Conservation (phyloP, 169 alveolate species). For the Besnoitia besnoiti region DNA sequence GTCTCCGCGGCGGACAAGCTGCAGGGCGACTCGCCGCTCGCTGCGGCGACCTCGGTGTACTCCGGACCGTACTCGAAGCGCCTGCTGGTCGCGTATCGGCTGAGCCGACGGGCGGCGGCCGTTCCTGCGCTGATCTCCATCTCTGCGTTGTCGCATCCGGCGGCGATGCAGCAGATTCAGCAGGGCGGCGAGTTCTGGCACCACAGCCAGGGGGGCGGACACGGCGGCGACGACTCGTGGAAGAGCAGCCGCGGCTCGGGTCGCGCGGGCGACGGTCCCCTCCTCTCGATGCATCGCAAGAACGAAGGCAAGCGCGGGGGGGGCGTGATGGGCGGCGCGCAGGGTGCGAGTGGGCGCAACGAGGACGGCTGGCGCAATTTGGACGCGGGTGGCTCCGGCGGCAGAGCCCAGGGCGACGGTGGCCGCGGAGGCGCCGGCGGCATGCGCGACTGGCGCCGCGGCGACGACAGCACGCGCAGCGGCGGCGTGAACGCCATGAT, state of each 20-base stretch:
- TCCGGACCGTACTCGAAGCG: conserved; percentile 27
- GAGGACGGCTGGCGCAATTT: conserved; percentile 14
- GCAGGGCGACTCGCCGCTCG: background rate
- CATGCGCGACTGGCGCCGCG: conserved; percentile 11
- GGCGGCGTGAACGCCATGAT: conserved; percentile 23
- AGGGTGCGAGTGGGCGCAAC: background rate
- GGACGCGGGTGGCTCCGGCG: background rate
- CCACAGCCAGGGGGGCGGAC: background rate
- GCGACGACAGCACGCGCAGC: conserved; percentile 26
- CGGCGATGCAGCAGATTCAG: background rate
- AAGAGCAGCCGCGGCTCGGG: conserved; percentile 10
- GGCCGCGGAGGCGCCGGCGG: background rate
- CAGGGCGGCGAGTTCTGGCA: background rate
- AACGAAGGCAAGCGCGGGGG: background rate
- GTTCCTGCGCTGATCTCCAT: conserved; percentile 23
- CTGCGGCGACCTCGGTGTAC: background rate
- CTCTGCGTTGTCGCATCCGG: background rate
- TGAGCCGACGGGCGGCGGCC: conserved; percentile 13
- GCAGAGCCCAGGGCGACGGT: background rate
- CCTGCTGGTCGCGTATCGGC: conserved; percentile 21
- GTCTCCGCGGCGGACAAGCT: background rate
- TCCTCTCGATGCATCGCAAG: background rate
- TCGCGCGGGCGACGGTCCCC: background rate
- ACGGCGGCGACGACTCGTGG: conserved; percentile 12
- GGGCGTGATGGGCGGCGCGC: background rate